These are phyloP conservation scores for Exserohilum turcica DNA, from an alignment of 2,329 filamentous ascomycete species.

Conservation along the genomic window DNA sequence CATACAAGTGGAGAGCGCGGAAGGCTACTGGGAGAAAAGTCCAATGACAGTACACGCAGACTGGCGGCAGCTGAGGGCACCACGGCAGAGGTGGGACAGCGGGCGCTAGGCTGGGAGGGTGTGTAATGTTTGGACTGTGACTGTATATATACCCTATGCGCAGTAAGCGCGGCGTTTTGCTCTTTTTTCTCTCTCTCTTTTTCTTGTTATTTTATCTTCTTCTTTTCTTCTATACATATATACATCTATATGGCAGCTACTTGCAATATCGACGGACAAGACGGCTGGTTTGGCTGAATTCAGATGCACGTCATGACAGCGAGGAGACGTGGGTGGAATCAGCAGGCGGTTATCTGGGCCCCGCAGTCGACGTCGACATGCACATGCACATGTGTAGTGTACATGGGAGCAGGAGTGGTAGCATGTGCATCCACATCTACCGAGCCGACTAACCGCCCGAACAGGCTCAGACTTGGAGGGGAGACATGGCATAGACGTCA, in stretches of 20 bases:
- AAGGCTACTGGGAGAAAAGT: constrained; percentile 20
- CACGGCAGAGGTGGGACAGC: too few species aligned
- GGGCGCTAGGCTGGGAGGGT: not conserved
- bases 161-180: constrained; percentile 13
- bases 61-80: not conserved
- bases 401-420: constrained; percentile 9
- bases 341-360: constrained; percentile 10
- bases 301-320: constrained; percentile 8
- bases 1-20: constrained; percentile 18
- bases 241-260: not conserved
- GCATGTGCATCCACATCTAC: constrained; percentile 3
- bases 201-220: too few species aligned
- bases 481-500: constrained; percentile 14
- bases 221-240: too few species aligned
- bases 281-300: not conserved
- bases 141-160: constrained; percentile 16
- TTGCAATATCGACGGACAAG: not conserved
- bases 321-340: constrained; percentile 5
- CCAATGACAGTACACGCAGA: constrained; percentile 11
- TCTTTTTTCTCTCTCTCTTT: too few species aligned
- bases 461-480: not conserved
- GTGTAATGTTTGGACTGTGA: constrained; percentile 6
- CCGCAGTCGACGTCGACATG: constrained; percentile 16
- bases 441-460: constrained; percentile 12
- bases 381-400: not conserved